Evolutionary conservation across 805 yeast species (phyloP).

Genomic region (Ogataea paradorogensis): DNA sequence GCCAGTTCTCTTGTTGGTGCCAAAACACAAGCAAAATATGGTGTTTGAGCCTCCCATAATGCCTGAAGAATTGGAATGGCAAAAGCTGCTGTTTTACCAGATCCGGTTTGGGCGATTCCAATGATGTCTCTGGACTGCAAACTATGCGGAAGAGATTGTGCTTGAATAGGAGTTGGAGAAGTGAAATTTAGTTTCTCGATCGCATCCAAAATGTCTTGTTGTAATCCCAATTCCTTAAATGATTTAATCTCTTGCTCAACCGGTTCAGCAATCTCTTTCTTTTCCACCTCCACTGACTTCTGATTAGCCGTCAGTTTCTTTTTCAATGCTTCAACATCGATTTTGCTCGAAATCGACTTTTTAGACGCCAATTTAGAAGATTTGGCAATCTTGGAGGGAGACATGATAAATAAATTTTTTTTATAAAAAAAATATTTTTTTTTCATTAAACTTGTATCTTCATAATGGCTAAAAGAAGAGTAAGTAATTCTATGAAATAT

Average conservation of each 20-base stretch:
- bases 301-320: slow-evolving; percentile 22
- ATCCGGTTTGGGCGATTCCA: slow-evolving; percentile 96
- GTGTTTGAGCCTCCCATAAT: slow-evolving; percentile 83
- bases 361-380: slow-evolving; percentile 4
- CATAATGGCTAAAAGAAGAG: slow-evolving; percentile 36
- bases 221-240: slow-evolving; percentile 59
- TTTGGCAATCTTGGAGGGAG: slow-evolving; percentile 14
- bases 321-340: slow-evolving; percentile 31
- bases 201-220: slow-evolving; percentile 79
- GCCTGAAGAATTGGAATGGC: slow-evolving; percentile 93
- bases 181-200: slow-evolving; percentile 69
- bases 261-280: slow-evolving; percentile 18
- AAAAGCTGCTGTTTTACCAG: slow-evolving; percentile 98
- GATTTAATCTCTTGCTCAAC: slow-evolving; percentile 18
- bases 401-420: slow-evolving; percentile 11
- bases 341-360: slow-evolving; percentile 15
- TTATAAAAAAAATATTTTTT: slow-evolving; percentile 5
- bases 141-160: slow-evolving; percentile 88
- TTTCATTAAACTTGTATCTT: background rate
- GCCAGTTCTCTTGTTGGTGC: slow-evolving; percentile 87
- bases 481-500: slow-evolving; percentile 17
- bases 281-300: slow-evolving; percentile 9
- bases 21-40: slow-evolving; percentile 84
- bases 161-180: slow-evolving; percentile 92
- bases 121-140: slow-evolving; percentile 87